Evolutionary conservation across 1,284 basidiomycete species (phyloP), one percentile per base, ranked within the genome.

Genomic region (Bondarzewia mesenterica): DNA sequence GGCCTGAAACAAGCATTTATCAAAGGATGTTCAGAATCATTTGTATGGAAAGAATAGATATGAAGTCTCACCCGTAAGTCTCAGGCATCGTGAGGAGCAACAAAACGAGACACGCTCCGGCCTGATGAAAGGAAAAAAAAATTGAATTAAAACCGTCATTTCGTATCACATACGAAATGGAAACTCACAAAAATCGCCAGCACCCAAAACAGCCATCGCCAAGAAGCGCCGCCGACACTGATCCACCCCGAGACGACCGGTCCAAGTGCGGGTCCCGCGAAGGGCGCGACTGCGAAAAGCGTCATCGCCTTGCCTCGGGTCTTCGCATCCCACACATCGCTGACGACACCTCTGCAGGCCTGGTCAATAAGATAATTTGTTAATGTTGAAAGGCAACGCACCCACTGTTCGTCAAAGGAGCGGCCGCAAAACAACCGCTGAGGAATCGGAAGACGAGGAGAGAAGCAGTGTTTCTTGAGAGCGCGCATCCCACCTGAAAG

Each of bases 181-280:
- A 42, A 7, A 62, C 75, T 64, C 49, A 78, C 77, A 57, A 91
- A 90, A 27, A 80, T 73, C 12, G 84, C 72, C 36, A 86, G 63
- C 37, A 88, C 70, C 85, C 85, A 91, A 67, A 82, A 92, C 8
- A 84, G 58, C 85, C 85, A 89, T 39, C 82, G 71, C 80, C 82
- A 90, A 4, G 74, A 74, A 1, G 74, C 67, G 35, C 73, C 70
- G 6, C 63, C 58, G 16, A 73, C 66, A 8, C 65, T 42, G n/a
- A 56, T 50, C 51, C 51, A 56, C n/a, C 54, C 54, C 3, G 53
- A 43, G 29, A 56, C 47, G 4, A 52, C 46, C 2, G 51, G 53
- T 15, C 56, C 55, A 10, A 81, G 52, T 0, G 72, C 70, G 3
- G 80, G 80, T 15, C 85, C 86, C 5, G 85, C 83, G 57, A 92